Percentiles rank a stretch among this genome's conserved stretches.
These are phyloP conservation scores for Annulohypoxylon bovei DNA, from an alignment of 495 filamentous ascomycete species.

Conservation along the genomic window DNA sequence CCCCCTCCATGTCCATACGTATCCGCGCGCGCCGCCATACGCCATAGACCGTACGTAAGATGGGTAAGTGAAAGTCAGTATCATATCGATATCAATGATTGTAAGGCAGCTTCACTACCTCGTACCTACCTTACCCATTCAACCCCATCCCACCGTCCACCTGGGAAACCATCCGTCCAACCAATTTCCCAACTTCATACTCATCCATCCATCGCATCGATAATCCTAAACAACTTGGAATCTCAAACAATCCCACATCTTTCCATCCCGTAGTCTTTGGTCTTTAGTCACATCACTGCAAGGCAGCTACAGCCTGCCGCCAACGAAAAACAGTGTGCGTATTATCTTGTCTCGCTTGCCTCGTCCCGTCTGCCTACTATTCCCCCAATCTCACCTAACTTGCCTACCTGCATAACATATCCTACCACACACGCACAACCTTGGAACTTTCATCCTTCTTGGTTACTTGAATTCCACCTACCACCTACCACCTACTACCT, in stretches of 20 bases:
- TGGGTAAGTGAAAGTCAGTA: background rate
- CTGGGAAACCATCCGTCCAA: background rate
- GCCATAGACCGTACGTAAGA: slow-evolving; percentile 6
- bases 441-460: slow-evolving; percentile 4
- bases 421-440: background rate
- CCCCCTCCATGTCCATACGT: slow-evolving; percentile 39
- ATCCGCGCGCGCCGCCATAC: slow-evolving; percentile 30
- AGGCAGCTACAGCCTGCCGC: background rate
- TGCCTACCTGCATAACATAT: slow-evolving; percentile 9
- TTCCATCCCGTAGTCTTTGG: background rate
- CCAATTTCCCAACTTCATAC: background rate
- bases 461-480: slow-evolving; percentile 1
- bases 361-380: slow-evolving; percentile 7
- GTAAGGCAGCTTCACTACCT: slow-evolving; percentile 26
- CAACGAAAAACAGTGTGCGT: background rate
- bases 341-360: background rate
- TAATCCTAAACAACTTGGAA: background rate
- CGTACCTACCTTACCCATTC: background rate
- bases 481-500: background rate
- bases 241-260: background rate
- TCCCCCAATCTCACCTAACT: background rate
- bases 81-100: background rate
- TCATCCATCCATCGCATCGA: background rate
- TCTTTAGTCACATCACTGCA: background rate
- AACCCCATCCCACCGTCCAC: background rate